Percentiles rank a stretch among this genome's conserved stretches.
These are phyloP conservation scores for Syncephalis plumigaleata DNA, from an alignment of 371 early-diverging fungal genomes.

Conservation along the genomic window DNA sequence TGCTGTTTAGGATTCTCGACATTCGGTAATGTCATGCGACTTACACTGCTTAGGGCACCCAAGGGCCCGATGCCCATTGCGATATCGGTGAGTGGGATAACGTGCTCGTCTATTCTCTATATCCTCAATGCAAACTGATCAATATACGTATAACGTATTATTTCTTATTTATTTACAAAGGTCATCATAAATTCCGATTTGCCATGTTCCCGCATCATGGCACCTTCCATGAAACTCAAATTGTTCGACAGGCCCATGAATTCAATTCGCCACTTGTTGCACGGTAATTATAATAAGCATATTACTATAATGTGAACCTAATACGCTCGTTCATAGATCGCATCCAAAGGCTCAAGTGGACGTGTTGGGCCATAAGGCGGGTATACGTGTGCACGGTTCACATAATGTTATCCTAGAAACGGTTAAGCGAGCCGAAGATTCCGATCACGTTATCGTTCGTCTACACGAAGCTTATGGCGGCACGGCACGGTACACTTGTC, in stretches of 20 bases:
- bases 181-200: slow-evolving; percentile 63
- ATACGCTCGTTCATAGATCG: not conserved
- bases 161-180: no score
- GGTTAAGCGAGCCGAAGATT: slow-evolving; percentile 73
- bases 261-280: slow-evolving; percentile 68
- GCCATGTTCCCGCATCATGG: slow-evolving; percentile 80
- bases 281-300: slow-evolving; percentile 17
- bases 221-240: slow-evolving; percentile 52
- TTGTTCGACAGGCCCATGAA: slow-evolving; percentile 69
- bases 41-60: slow-evolving; percentile 73
- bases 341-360: not conserved
- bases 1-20: slow-evolving; percentile 40
- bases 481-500: slow-evolving; percentile 14
- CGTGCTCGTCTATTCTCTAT: no score
- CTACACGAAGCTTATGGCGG: slow-evolving; percentile 91
- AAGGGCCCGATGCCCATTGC: slow-evolving; percentile 56
- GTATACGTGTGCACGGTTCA: slow-evolving; percentile 10
- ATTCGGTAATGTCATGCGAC: slow-evolving; percentile 58
- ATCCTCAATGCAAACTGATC: no score
- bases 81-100: slow-evolving; percentile 27
- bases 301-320: not conserved
- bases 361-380: not conserved
- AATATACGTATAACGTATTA: no score
- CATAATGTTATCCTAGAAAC: slow-evolving; percentile 75
- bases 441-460: slow-evolving; percentile 50